Evolutionary conservation across 352 stramenopile species (phyloP), one percentile per base, ranked within the genome.

Genomic region (Hyaloperonospora brassicae): DNA sequence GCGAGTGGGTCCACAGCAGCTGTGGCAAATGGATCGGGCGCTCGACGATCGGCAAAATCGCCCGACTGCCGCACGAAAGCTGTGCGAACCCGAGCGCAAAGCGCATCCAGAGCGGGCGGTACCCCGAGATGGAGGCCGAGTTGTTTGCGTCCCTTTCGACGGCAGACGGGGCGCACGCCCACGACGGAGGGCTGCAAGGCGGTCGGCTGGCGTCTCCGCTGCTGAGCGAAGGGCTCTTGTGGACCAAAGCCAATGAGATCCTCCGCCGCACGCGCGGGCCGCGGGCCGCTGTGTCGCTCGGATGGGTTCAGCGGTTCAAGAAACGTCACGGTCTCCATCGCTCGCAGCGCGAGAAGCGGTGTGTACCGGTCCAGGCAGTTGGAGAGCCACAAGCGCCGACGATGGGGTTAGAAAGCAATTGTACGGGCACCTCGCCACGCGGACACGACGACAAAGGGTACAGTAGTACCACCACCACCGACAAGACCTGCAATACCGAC

Each of bases 41-140:
- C 36, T 74, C 66, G n/a, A 74, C 66, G 22, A 61, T 74, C n/a
- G 66, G 66, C 34, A 62, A 74, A 27, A 68, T 74, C 46, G 46
- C 50, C 22, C 52, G 62, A 38, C 27, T 22, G 38, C 66, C 66
- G 11, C 59, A 74, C 22, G 62, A 74, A 50, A 2, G 43, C 0
- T 62, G 62, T 49, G 62, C 54, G 35, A 71, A 74, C 30, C 66
- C 61, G 2, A 49, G 27, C 1, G 66, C 66, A 13, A 74, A 63
- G 42, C 62, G 66, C 11, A 43, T 71, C 12, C 66, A 74, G 52
- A 61, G 52, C 41, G 66, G 66, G 1, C 66, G 66, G 14, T 74
- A 66, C 30, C 66, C 66, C 14, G 66, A 68, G 5, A 71, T 74
- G 66, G 66, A 74, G 36, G 55, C 48, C 1, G 44, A 61, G 35